Evolutionary conservation across 2,329 filamentous ascomycete genomes (phyloP).

Genomic region (Trichoderma lentiforme): DNA sequence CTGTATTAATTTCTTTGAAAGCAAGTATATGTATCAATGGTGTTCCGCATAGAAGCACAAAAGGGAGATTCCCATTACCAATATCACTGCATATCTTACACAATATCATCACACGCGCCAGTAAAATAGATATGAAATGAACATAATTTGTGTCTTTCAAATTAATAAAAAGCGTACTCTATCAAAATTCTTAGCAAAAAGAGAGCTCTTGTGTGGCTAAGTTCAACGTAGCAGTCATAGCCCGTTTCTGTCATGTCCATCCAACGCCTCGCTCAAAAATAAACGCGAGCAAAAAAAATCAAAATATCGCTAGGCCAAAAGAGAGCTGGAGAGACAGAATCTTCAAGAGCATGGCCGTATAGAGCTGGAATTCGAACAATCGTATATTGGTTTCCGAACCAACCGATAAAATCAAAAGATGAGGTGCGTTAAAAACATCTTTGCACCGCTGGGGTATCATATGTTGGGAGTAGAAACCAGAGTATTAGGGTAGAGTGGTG

Average conservation of each 20-base stretch:
- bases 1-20: background rate
- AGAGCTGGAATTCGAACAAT: background rate
- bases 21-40: background rate
- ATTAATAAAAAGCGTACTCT: background rate
- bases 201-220: background rate
- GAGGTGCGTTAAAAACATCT: background rate
- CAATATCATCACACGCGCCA: background rate
- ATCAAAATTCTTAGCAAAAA: background rate
- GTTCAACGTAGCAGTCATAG: background rate
- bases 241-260: background rate
- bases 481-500: background rate
- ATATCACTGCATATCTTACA: background rate
- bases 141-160: background rate
- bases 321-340: background rate
- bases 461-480: background rate
- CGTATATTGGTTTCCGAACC: background rate
- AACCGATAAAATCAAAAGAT: background rate
- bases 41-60: background rate
- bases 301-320: background rate
- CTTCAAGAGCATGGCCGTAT: background rate
- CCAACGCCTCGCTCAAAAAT: constrained; percentile 15
- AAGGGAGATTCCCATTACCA: background rate
- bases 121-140: background rate
- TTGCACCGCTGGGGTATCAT: constrained; percentile 9
- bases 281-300: background rate